These are phyloP conservation scores for Lactifluus volemus DNA, from an alignment of 768 basidiomycete species.

Conservation along the genomic window DNA sequence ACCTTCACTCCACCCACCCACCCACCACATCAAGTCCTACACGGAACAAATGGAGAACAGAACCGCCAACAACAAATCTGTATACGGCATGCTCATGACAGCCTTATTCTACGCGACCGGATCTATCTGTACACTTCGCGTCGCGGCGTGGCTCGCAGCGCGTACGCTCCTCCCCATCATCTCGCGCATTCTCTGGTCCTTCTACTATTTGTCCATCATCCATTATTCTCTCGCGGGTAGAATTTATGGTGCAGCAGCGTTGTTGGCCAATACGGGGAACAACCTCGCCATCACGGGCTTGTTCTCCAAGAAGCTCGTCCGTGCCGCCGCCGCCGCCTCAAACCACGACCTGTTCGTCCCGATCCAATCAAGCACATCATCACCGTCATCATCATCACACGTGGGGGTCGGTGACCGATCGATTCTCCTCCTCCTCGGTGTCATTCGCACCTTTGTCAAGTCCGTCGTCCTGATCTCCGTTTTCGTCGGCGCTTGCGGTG, in stretches of 20 bases:
- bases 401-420: not conserved
- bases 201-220: not conserved
- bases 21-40: too few relatives aligned
- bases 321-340: not conserved
- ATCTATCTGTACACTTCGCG: not conserved
- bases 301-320: constrained; percentile 4
- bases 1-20: not conserved
- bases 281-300: not conserved
- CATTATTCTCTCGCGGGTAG: too few relatives aligned
- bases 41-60: not conserved
- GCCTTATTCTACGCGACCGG: constrained; percentile 3
- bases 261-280: too few relatives aligned
- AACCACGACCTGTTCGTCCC: not conserved
- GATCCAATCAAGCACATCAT: not conserved
- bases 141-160: not conserved
- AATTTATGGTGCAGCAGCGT: too few relatives aligned
- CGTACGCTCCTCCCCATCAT: not conserved
- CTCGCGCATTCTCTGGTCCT: not conserved
- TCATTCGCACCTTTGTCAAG: not conserved
- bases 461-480: not conserved
- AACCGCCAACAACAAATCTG: not conserved
- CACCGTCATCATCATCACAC: too few relatives aligned
- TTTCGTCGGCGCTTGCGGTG: not conserved
- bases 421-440: not conserved
- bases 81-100: constrained; percentile 5